phyloP scores from a whole-genome alignment of 805 yeast species.

The Wickerhamiella azyma region DNA sequence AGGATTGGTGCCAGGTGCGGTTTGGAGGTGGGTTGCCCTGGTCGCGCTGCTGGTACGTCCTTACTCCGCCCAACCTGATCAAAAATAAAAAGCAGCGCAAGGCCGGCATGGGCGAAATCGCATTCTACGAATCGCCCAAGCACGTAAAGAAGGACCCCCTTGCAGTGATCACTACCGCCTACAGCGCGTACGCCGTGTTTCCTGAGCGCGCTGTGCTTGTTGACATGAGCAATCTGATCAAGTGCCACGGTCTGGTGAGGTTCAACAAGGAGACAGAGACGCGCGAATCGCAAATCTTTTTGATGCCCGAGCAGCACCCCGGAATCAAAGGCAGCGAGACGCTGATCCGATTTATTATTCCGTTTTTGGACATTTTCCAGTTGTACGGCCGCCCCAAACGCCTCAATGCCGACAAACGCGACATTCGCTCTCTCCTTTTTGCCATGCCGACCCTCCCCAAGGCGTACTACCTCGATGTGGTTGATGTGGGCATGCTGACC shows the following conservation, averaged over 20 bases:
- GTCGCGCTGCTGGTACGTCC: slow-evolving; percentile 85
- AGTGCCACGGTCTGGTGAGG: slow-evolving; percentile 65
- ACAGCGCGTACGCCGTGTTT: slow-evolving; percentile 75
- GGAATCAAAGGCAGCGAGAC: slow-evolving; percentile 76
- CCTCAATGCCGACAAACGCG: slow-evolving; percentile 58
- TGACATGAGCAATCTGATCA: slow-evolving; percentile 77
- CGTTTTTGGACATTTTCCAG: slow-evolving; percentile 59
- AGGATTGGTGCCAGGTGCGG: slow-evolving; percentile 88
- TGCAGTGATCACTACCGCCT: slow-evolving; percentile 62
- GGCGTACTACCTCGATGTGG: slow-evolving; percentile 54
- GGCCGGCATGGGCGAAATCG: slow-evolving; percentile 44
- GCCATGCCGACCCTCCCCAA: slow-evolving; percentile 74
- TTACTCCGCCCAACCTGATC: slow-evolving; percentile 39
- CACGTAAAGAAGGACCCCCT: slow-evolving; percentile 50
- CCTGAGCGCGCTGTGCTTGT: slow-evolving; percentile 74
- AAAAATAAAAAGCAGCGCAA: slow-evolving; percentile 31
- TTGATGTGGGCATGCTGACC: slow-evolving; percentile 38
- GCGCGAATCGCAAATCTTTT: slow-evolving; percentile 46
- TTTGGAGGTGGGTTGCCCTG: slow-evolving; percentile 98
- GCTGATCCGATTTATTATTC: slow-evolving; percentile 65
- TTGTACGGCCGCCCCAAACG: slow-evolving; percentile 73
- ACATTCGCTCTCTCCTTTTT: slow-evolving; percentile 52
- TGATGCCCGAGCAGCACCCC: slow-evolving; percentile 76
- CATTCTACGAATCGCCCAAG: slow-evolving; percentile 74
- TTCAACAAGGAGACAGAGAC: slow-evolving; percentile 27